Conservation (phyloP, 495 filamentous ascomycete species). For the Podospora conica region DNA sequence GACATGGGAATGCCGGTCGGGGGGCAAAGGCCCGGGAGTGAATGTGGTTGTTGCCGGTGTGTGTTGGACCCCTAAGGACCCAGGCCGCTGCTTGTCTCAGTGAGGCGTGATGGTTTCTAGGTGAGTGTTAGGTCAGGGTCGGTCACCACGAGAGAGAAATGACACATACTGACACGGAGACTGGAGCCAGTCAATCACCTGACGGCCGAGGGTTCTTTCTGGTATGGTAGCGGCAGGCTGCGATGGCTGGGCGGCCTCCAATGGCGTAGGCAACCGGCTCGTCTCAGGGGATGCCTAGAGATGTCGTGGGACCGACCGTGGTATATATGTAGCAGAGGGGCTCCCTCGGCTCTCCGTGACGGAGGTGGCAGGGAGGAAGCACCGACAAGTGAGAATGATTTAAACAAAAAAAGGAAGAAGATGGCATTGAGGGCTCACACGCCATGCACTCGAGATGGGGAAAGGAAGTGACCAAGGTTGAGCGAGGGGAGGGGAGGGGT, state of each 20-base stretch:
- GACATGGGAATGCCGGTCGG: constrained; percentile 15
- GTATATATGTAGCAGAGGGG: constrained; percentile 3
- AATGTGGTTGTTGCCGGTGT: neutral
- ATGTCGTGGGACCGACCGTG: neutral
- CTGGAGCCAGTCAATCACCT: constrained; percentile 1
- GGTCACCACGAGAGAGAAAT: neutral
- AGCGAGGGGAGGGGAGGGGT: neutral
- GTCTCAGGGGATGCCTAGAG: constrained; percentile 1
- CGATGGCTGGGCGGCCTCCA: neutral
- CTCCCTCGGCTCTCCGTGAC: neutral
- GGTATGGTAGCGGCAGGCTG: neutral
- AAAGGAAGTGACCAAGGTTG: neutral
- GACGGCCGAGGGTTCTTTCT: neutral
- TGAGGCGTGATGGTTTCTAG: constrained; percentile 2
- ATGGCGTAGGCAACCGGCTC: constrained; percentile 3
- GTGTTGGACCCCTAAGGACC: neutral
- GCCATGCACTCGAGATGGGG: neutral
- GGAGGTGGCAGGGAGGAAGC: neutral
- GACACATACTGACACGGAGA: neutral
- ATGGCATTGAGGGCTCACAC: neutral
- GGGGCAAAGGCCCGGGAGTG: neutral
- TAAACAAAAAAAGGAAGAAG: neutral
- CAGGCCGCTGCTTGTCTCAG: neutral
- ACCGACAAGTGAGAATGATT: neutral
- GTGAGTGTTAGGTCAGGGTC: neutral